These are phyloP conservation scores for Cicer yamashitae DNA, from an alignment of 306 rosid genomes.

Conservation along the genomic window DNA sequence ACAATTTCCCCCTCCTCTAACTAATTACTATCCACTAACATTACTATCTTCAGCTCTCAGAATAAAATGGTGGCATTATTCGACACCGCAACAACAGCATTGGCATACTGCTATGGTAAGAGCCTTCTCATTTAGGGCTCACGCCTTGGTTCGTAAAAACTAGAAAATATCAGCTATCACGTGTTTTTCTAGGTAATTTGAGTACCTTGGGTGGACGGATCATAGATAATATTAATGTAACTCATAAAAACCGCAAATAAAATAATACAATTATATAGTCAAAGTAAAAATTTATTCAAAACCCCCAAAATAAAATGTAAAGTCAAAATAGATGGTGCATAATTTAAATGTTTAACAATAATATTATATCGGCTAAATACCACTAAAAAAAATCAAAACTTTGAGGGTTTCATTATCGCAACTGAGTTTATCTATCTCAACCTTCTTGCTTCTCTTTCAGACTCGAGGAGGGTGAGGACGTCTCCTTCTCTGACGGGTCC, in stretches of 20 bases:
- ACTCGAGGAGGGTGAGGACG: not conserved
- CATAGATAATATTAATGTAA: no score
- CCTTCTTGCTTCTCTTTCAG: conserved; percentile 33
- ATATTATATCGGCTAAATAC: not conserved
- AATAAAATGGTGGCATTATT: conserved; percentile 45
- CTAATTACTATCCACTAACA: no score
- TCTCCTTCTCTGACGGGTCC: conserved; percentile 10
- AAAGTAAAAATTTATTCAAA: not conserved
- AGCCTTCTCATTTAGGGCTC: conserved; percentile 49
- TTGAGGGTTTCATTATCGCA: not conserved
- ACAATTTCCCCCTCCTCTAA: no score
- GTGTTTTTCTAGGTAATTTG: no score
- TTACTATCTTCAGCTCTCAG: conserved; percentile 76
- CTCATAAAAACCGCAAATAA: not conserved
- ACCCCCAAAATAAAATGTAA: not conserved
- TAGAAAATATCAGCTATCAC: no score
- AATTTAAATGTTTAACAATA: not conserved
- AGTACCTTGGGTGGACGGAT: no score
- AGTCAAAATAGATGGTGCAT: not conserved
- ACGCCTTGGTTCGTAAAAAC: no score
- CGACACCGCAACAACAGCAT: conserved; percentile 82
- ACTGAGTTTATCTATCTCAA: not conserved
- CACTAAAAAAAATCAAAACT: not conserved
- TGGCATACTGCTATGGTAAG: conserved; percentile 91
- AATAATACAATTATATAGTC: not conserved